phyloP scores from a whole-genome alignment of 1,284 basidiomycete genomes.

The Puccinia triticina region DNA sequence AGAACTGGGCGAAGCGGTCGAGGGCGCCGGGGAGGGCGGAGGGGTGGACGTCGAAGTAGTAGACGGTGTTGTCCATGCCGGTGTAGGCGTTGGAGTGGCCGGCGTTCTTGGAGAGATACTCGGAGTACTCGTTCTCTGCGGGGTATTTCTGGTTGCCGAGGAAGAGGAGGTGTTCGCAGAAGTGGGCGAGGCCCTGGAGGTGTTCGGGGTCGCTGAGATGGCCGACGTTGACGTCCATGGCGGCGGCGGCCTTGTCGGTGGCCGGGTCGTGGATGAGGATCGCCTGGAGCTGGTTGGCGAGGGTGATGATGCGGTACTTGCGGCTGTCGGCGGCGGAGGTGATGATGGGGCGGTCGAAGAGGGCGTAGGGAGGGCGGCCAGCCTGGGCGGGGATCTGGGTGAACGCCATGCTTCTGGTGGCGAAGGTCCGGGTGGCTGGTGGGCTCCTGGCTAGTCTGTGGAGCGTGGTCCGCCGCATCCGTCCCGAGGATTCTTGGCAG shows the following conservation, averaged over 20 bases:
- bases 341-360: conserved; percentile 53
- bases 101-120: conserved; percentile 87
- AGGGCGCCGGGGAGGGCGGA: conserved; percentile 81
- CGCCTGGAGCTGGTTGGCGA: conserved; percentile 85
- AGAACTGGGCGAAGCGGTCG: conserved; percentile 89
- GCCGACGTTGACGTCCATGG: conserved; percentile 91
- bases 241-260: conserved; percentile 92
- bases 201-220: conserved; percentile 81
- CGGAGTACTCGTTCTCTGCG: conserved; percentile 86
- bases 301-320: conserved; percentile 69
- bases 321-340: conserved; percentile 55
- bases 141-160: conserved; percentile 70
- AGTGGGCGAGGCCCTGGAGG: conserved; percentile 62
- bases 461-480: background rate
- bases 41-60: conserved; percentile 86
- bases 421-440: background rate
- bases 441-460: too few relatives aligned
- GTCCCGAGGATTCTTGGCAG: too few relatives aligned
- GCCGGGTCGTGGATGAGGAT: conserved; percentile 82
- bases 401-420: conserved; percentile 5
- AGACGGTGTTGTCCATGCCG: conserved; percentile 89
- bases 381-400: background rate
- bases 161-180: conserved; percentile 61
- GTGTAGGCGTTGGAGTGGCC: conserved; percentile 94
- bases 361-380: conserved; percentile 3